Percentiles rank a stretch among this genome's conserved stretches.
phyloP scores from a whole-genome alignment of 139 green algal genomes.

The Chlamydomonas schloesseri region DNA sequence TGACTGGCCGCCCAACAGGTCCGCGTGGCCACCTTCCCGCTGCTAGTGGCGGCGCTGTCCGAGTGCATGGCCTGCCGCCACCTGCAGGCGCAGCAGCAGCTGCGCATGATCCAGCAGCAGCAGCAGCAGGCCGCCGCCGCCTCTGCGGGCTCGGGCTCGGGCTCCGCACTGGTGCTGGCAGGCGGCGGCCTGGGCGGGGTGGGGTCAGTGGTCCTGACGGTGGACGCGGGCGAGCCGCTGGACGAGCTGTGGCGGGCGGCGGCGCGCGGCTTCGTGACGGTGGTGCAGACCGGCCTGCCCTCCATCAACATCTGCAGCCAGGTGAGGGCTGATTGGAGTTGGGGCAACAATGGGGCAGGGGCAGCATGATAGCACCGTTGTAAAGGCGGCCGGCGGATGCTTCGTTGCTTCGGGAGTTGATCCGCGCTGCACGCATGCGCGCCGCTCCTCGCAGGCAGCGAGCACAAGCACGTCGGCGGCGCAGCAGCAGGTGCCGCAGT shows the following conservation, averaged over 20 bases:
- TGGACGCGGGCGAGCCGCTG: not conserved
- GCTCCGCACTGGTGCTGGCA: too few species aligned
- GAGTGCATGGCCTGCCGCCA: slow-evolving; percentile 76
- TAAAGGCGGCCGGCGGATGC: slow-evolving; percentile 9
- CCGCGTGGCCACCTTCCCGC: slow-evolving; percentile 70
- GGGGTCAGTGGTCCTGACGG: not conserved
- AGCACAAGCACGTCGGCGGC: not conserved
- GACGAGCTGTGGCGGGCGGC: slow-evolving; percentile 79
- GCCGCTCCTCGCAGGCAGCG: not conserved
- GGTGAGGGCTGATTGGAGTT: too few species aligned
- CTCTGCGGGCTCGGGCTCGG: too few species aligned
- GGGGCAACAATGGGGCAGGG: too few species aligned
- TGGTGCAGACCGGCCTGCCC: slow-evolving; percentile 76
- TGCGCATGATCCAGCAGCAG: not conserved
- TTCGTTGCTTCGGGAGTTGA: too few species aligned
- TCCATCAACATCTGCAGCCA: slow-evolving; percentile 74
- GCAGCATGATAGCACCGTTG: too few species aligned
- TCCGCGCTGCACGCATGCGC: not conserved
- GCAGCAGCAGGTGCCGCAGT: slow-evolving; percentile 2
- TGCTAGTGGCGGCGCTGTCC: slow-evolving; percentile 68
- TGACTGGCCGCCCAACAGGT: slow-evolving; percentile 32
- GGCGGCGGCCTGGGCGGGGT: not conserved
- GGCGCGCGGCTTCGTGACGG: slow-evolving; percentile 66
- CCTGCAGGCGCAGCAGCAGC: slow-evolving; percentile 11
- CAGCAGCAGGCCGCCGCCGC: not conserved